phyloP scores from a whole-genome alignment of 441 rosid genomes.

The Adansonia grandidieri region DNA sequence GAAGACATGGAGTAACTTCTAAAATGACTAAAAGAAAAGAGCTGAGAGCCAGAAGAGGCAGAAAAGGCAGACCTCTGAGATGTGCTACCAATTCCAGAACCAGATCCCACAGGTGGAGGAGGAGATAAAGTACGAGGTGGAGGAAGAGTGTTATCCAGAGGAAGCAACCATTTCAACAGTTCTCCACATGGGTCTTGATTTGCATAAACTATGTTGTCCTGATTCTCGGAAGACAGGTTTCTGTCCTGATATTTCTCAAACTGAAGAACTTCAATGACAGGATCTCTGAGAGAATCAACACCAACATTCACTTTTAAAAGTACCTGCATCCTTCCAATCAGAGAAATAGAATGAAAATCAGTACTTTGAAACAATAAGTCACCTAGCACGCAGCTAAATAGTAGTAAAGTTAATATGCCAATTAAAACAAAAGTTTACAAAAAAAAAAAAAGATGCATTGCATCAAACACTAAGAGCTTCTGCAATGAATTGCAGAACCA shows the following conservation, averaged over 20 bases:
- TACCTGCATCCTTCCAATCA: constrained; percentile 98
- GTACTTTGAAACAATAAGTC: constrained; percentile 28
- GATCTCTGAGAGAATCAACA: constrained; percentile 70
- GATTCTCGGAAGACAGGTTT: constrained; percentile 38
- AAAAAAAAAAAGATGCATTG: constrained; percentile 11
- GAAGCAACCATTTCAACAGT: constrained; percentile 93
- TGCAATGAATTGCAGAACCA: constrained; percentile 4
- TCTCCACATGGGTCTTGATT: constrained; percentile 74
- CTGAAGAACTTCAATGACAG: constrained; percentile 92
- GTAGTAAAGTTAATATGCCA: constrained; percentile 7
- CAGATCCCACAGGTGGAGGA: constrained; percentile 61
- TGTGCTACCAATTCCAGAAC: constrained; percentile 57
- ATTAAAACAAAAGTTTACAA: constrained; percentile 15
- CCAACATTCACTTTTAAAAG: constrained; percentile 84
- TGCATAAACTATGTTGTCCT: constrained; percentile 40
- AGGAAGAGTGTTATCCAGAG: constrained; percentile 72
- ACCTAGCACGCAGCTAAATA: background rate
- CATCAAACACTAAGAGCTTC: background rate
- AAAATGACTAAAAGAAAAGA: constrained; percentile 83
- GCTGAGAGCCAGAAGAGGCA: constrained; percentile 79
- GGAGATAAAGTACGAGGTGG: constrained; percentile 66
- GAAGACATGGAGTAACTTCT: constrained; percentile 99
- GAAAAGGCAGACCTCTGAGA: constrained; percentile 66
- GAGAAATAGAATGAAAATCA: constrained; percentile 61
- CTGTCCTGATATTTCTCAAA: constrained; percentile 78